Evolutionary conservation across 768 basidiomycete genomes (phyloP), one percentile per base, ranked within the genome.

Genomic region (Cyclocybe aegerita): DNA sequence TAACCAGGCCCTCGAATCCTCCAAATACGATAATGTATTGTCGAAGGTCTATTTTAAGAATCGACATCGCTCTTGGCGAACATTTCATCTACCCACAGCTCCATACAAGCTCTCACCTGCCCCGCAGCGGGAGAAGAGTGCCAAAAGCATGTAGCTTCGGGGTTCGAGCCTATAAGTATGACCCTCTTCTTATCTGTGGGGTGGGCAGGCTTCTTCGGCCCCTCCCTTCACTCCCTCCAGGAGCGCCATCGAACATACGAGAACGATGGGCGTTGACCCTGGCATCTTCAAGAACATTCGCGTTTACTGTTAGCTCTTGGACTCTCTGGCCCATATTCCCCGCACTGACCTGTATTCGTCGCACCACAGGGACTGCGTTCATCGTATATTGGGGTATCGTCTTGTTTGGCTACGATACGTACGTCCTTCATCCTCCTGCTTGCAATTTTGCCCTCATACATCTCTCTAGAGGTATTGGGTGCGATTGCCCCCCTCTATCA

Each of bases 401-500:
- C n/a, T 72, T 90, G 12, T 92, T 92, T 61, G 90, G 90, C 59
- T 91, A 90, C 59, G 88, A 88, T 63, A 83, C 84, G 81, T 85
- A 60, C 50, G 80, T 74, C n/a, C 36, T 36, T 38, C n/a, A 43
- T 50, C 35, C 57, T 6, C 14, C 42, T 2, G 12, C 36, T 15
- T 12, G 30, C 43, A n/a, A 39, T 14, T 3, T 17, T 30, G 5
- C 17, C 47, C 5, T 31, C 37, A 41, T 16, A 14, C 4, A 29
- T 23, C 16, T 9, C 30, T 7, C 29, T 39, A 68, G 67, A 12
- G 67, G 67, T 54, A 56, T 63, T 53, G 61, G 56, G 61, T 65
- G 45, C 23, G 55, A 42, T 14, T 14, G 32, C 35, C 41, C 29
- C 9, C 16, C 35, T 9, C 17, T 37, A 5, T 32, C 39, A 12